Percentiles rank a stretch among this genome's conserved stretches.
These are phyloP conservation scores for Eucalyptus erythrocorys DNA, from an alignment of 345 rosid species.

Conservation along the genomic window DNA sequence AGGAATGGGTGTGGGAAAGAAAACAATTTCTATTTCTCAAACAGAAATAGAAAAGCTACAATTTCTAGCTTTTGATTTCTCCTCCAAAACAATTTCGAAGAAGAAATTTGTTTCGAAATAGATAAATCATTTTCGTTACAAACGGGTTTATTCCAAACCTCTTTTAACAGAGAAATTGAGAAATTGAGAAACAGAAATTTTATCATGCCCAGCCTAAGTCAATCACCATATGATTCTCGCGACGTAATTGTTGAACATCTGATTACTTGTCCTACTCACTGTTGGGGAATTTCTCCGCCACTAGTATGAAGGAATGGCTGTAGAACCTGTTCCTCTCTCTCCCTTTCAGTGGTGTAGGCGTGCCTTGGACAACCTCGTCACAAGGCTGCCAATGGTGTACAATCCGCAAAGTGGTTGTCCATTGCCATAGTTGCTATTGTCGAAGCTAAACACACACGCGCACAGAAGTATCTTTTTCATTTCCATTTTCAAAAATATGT, in stretches of 20 bases:
- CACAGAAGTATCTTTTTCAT: not conserved
- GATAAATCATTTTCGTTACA: too few species aligned
- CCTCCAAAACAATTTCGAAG: too few species aligned
- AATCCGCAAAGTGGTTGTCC: not conserved
- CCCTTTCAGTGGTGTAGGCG: not conserved
- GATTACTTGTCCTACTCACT: not conserved
- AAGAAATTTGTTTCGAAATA: too few species aligned
- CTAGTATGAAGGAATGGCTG: not conserved
- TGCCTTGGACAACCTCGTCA: not conserved
- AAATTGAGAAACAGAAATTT: too few species aligned
- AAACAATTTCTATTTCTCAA: too few species aligned
- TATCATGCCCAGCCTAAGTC: too few species aligned
- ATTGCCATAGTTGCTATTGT: not conserved
- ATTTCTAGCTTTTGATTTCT: too few species aligned
- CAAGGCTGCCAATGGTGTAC: not conserved
- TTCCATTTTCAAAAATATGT: too few species aligned
- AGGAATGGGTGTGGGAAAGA: too few species aligned
- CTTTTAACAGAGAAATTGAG: too few species aligned
- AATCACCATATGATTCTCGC: rapidly evolving
- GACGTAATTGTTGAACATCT: rapidly evolving
- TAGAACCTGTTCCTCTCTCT: not conserved
- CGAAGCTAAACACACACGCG: not conserved
- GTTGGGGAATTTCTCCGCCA: not conserved
- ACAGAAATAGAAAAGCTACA: too few species aligned
- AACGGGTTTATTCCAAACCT: too few species aligned